These are phyloP conservation scores for Carex scoparia DNA, from an alignment of 176 grass and related monocot genomes.

Conservation along the genomic window DNA sequence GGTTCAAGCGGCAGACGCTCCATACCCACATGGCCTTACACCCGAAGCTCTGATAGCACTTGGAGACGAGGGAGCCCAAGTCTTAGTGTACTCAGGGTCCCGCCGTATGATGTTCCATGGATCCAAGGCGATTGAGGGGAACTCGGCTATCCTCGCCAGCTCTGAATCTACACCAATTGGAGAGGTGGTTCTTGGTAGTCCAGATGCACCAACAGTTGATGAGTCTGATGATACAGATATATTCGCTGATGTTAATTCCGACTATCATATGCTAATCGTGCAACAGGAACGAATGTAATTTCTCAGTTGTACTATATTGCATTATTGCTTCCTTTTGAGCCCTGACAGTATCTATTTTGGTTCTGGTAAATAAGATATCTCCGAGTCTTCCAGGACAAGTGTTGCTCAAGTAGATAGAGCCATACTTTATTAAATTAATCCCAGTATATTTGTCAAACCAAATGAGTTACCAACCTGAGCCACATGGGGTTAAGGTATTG, in stretches of 20 bases:
- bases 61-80: neutral
- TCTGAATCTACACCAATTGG: neutral
- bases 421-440: too few species aligned
- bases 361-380: too few species aligned
- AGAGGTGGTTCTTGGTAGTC: neutral
- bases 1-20: neutral
- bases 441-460: too few species aligned
- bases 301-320: neutral
- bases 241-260: neutral
- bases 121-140: neutral
- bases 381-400: too few species aligned
- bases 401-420: too few species aligned
- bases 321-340: too few species aligned
- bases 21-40: neutral
- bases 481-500: too few species aligned
- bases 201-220: neutral
- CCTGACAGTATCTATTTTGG: too few species aligned
- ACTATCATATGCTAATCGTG: neutral
- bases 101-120: neutral
- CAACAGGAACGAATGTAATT: neutral
- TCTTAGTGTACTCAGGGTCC: neutral
- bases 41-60: neutral
- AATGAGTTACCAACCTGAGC: too few species aligned
- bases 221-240: neutral
- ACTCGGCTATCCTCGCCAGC: neutral